Percentiles rank a stretch among this genome's conserved stretches.
phyloP scores from a whole-genome alignment of 1,284 basidiomycete genomes.

The Agroathelia rolfsii region DNA sequence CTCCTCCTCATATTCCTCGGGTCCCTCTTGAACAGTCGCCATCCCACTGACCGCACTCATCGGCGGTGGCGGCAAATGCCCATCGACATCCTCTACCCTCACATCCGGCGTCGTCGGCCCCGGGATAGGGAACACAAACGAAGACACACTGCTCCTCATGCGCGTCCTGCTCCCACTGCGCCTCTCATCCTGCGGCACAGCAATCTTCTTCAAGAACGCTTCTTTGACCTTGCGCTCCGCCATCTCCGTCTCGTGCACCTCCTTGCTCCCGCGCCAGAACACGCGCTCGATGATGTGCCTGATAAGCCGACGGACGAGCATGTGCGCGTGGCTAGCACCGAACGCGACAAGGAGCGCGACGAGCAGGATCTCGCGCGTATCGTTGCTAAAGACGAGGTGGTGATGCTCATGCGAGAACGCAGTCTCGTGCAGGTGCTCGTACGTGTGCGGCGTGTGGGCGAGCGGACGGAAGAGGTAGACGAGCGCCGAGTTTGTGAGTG shows the following conservation, averaged over 20 bases:
- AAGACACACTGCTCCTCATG: too few species aligned
- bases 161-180: too few species aligned
- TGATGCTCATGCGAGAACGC: constrained; percentile 8
- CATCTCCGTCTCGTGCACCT: constrained; percentile 46
- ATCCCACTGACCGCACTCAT: constrained; percentile 8
- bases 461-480: constrained; percentile 70
- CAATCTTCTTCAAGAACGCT: constrained; percentile 42
- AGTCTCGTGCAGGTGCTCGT: too few species aligned
- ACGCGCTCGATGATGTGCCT: constrained; percentile 63
- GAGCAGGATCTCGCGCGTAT: constrained; percentile 45
- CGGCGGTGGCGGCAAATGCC: too few species aligned
- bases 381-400: too few species aligned
- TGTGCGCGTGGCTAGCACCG: constrained; percentile 72
- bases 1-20: too few species aligned
- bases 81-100: constrained; percentile 15
- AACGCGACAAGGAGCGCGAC: constrained; percentile 70
- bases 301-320: constrained; percentile 55
- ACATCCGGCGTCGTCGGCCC: too few species aligned
- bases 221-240: constrained; percentile 56
- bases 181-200: constrained; percentile 16
- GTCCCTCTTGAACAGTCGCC: too few species aligned
- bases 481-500: constrained; percentile 77
- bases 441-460: constrained; percentile 14
- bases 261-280: constrained; percentile 64
- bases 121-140: too few species aligned